phyloP scores from a whole-genome alignment of 2,329 filamentous ascomycete species.

The Mycosphaerella sp. region DNA sequence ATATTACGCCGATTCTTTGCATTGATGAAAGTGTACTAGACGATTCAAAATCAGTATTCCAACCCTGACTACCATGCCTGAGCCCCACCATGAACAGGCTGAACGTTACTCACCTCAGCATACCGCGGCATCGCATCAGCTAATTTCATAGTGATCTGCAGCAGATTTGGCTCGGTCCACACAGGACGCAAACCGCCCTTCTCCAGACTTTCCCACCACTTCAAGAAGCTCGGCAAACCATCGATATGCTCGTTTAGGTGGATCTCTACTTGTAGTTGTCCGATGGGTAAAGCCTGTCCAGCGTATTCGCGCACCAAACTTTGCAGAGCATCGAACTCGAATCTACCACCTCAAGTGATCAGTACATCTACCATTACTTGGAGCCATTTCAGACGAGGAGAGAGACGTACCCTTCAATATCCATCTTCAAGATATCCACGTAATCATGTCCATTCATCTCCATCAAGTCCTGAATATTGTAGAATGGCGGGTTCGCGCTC shows the following conservation, averaged over 20 bases:
- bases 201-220: slow-evolving; percentile 7
- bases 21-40: background rate
- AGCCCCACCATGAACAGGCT: background rate
- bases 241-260: background rate
- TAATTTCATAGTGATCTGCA: background rate
- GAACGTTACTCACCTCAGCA: background rate
- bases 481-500: slow-evolving; percentile 28
- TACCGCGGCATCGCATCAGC: background rate
- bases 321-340: slow-evolving; percentile 29
- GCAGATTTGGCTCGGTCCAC: slow-evolving; percentile 2
- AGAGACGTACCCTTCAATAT: slow-evolving; percentile 32
- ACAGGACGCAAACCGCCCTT: slow-evolving; percentile 1
- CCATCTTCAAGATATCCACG: slow-evolving; percentile 40
- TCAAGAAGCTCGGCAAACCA: background rate
- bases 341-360: background rate
- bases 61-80: background rate
- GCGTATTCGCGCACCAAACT: background rate
- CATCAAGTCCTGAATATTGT: slow-evolving; percentile 37
- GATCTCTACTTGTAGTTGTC: slow-evolving; percentile 3
- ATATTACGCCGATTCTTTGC: background rate
- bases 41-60: background rate
- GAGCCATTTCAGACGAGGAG: background rate
- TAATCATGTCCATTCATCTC: slow-evolving; percentile 35
- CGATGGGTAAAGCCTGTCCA: slow-evolving; percentile 1
- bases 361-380: background rate